Conservation (phyloP, 495 filamentous ascomycete genomes). For the Lentithecium fluviatile region DNA sequence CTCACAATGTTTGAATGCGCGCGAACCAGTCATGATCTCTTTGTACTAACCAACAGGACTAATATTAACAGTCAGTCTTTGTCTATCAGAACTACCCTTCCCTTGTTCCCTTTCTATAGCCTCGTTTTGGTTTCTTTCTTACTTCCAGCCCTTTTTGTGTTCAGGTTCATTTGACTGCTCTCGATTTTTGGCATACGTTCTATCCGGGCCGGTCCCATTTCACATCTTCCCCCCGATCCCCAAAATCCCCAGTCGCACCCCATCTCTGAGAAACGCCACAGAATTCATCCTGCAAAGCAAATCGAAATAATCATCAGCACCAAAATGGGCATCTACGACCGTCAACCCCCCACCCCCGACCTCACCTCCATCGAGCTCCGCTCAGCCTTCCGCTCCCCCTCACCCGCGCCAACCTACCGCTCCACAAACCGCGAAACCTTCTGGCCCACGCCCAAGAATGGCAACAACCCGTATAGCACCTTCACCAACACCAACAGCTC, state of each 20-base stretch:
- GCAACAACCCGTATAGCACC: background rate
- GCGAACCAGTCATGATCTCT: too few relatives aligned
- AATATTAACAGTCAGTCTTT: too few relatives aligned
- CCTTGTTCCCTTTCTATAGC: too few relatives aligned
- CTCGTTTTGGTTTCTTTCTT: too few relatives aligned
- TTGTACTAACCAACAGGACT: too few relatives aligned
- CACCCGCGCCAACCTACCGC: conserved; percentile 26
- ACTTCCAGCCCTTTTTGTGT: background rate
- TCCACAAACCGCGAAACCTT: conserved; percentile 14
- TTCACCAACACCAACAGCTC: background rate
- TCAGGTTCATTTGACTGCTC: background rate
- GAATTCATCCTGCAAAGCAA: too few relatives aligned
- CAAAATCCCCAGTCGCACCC: conserved; percentile 1
- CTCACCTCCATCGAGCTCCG: background rate
- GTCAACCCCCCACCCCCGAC: conserved; percentile 1
- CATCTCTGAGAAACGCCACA: too few relatives aligned
- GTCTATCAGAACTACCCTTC: too few relatives aligned
- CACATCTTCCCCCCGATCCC: background rate
- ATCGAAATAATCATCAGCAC: too few relatives aligned
- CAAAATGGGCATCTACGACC: background rate
- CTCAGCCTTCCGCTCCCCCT: conserved; percentile 2
- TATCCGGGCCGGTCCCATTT: background rate
- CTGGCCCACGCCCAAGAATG: background rate
- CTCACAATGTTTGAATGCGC: too few relatives aligned
- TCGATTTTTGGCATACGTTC: background rate